Evolutionary conservation across 208 protist species (phyloP).

Genomic region (Leishmania mexicana): DNA sequence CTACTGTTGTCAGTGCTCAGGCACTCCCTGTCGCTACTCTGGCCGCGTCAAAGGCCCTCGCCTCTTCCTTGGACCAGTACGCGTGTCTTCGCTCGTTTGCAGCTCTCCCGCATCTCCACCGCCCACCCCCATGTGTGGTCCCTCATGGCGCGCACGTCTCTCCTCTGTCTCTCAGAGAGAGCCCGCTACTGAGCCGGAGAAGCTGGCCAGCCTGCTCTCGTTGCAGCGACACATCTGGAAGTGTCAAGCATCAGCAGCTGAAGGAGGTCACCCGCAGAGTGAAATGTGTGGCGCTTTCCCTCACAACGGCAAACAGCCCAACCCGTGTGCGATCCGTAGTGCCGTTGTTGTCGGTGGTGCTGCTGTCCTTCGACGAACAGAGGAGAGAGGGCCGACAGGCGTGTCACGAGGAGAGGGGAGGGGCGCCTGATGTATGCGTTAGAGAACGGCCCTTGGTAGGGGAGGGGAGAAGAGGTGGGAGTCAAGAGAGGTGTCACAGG

Average conservation of each 20-base stretch:
- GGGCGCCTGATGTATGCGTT: background rate
- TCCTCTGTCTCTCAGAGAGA: too few relatives aligned
- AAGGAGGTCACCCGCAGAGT: background rate
- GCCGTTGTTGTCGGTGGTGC: too few relatives aligned
- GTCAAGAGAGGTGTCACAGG: background rate
- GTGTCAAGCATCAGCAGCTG: background rate
- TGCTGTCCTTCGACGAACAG: background rate
- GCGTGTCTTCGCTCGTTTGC: background rate
- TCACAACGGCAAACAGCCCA: too few relatives aligned
- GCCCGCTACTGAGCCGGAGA: too few relatives aligned
- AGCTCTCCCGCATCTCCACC: background rate
- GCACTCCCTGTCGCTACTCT: too few relatives aligned
- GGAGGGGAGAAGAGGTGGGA: background rate
- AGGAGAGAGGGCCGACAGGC: background rate
- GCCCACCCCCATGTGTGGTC: too few relatives aligned
- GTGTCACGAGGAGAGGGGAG: background rate
- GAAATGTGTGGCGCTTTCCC: background rate
- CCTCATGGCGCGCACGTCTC: too few relatives aligned
- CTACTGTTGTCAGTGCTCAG: too few relatives aligned
- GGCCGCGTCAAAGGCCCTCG: too few relatives aligned
- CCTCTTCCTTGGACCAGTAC: too few relatives aligned
- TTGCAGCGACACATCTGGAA: background rate
- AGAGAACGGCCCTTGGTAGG: background rate
- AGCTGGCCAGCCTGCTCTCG: too few relatives aligned
- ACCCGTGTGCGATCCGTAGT: too few relatives aligned